Conservation (phyloP, 352 stramenopile species). For the Plasmopara halstedii region DNA sequence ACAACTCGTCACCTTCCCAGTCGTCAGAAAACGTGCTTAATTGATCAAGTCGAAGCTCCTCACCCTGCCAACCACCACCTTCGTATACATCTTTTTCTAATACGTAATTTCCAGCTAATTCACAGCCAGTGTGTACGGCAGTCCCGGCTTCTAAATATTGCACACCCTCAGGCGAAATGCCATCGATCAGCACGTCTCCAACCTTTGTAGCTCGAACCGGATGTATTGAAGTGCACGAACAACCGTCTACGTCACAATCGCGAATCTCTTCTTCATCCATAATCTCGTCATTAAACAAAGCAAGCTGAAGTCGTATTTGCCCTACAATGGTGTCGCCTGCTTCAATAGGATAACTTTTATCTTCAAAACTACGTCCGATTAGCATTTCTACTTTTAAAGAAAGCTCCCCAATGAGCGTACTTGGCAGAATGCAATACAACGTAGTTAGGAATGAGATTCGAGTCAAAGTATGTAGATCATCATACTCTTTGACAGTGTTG, state of each 20-base stretch:
- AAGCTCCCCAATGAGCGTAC: constrained; percentile 63
- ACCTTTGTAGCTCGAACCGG: constrained; percentile 62
- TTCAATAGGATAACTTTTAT: constrained; percentile 67
- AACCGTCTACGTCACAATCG: constrained; percentile 56
- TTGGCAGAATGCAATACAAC: constrained; percentile 9
- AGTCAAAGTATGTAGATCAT: neutral
- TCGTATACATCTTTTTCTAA: constrained; percentile 62
- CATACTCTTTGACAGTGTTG: constrained; percentile 67
- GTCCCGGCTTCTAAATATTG: constrained; percentile 66
- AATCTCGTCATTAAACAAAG: constrained; percentile 76
- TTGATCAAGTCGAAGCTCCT: constrained; percentile 14
- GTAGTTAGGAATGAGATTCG: neutral
- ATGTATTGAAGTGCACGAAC: constrained; percentile 48
- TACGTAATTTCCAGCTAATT: constrained; percentile 66
- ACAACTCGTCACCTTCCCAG: constrained; percentile 61
- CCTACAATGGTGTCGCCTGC: constrained; percentile 70
- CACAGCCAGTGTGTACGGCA: constrained; percentile 50
- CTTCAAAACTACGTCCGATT: constrained; percentile 56
- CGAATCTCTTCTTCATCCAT: constrained; percentile 50
- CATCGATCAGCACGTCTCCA: constrained; percentile 63
- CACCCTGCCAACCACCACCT: constrained; percentile 19
- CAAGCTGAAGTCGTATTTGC: constrained; percentile 60
- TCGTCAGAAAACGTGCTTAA: constrained; percentile 22
- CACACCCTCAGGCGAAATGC: constrained; percentile 59
- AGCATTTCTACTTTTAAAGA: constrained; percentile 60